Evolutionary conservation across 2,329 filamentous ascomycete genomes (phyloP), one percentile per base, ranked within the genome.

Genomic region (Aspergillus niger): DNA sequence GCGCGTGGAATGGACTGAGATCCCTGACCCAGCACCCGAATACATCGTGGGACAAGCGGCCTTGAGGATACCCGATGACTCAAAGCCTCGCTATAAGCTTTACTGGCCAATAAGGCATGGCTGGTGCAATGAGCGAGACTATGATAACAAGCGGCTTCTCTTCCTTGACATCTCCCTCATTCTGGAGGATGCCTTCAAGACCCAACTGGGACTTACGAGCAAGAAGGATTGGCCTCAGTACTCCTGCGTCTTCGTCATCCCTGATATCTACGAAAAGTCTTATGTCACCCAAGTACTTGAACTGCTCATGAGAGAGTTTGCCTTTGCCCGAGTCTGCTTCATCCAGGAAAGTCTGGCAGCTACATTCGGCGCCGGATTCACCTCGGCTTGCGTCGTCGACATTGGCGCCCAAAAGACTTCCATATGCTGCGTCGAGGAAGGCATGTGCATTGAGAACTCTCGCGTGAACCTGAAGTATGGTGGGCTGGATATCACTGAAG

Each of bases 361-460:
- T 3, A 95, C 92, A 0, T 99, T 97, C 74, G 95, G 95, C 11
- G 95, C 94, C 3, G 95, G 95, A 7, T 97, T 96, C 72, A 96
- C 93, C 0, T 92, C 91, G 63, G 91, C 92, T 20, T 99, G 95
- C 69, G 92, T 99, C 58, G 92, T 99, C 10, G 95, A 99, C 73
- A 90, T 99, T 59, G 95, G 95, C 11, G 94, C 95, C 0, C 92
- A 98, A 74, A 99, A 99, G 83, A 98, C 95, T 1, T 96, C 95
- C 0, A 90, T 99, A 32, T 94, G 93, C 63, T 99, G 95, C 68
- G 93, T 99, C 10, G 95, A 99, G 70, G 95, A 99, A 75, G 95
- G 95, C 2, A 90, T 99, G 77, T 92, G 91, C 71, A 85, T 97
- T 26, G 95, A 98, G 65, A 94, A 97, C 72, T 99, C 95, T 15